Base-by-base conservation (phyloP, 106 monocot genomes). In the Alisma plantagoaquatica region DNA sequence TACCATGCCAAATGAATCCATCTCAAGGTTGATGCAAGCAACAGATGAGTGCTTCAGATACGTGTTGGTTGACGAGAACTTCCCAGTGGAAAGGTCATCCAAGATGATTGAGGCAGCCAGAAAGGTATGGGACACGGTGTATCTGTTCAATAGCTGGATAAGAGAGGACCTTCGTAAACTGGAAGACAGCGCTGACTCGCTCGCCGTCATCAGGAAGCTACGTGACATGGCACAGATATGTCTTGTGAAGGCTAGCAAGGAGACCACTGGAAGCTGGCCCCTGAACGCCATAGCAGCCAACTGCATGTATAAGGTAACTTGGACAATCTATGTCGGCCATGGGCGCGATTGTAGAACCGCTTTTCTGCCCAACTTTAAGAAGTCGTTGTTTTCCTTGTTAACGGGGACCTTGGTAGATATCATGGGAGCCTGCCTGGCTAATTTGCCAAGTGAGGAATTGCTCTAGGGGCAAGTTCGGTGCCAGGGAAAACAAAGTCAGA, bases 381-480 rank as follows among this genome's bases (percentile, higher is more conserved):
- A 8, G 14, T 17, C 29, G 8, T 27, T 59, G 28, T 59, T 59
- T 23, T 1, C 1, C 10, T 46, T 30, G 49, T 10, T 61, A 26
- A 19, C 15, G 23, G n/a, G 3, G 49, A 31, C 25, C 32, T 49
- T 61, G 2, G 25, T 33, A 9, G 43, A 59, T 29, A 45, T 59
- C 6, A 10, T 59, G 43, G 59, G 59, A 2, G 59, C 59, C 29
- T 59, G 59, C 19, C 23, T 59, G 18, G 26, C 61, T 22, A 53
- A 31, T 27, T 27, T 49, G 49, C 15, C 22, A 4, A 10, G 19
- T 23, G 27, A 8, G 16, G 11, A 31, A 28, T 2, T 53, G 53
- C 53, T 0, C 20, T 19, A 27, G 53, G 30, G 1, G 4, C 53
- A 11, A 2, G 29, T 2, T 15, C 27, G 53, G 31, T 14, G 29